Percentiles rank a stretch among this genome's conserved stretches.
These are phyloP conservation scores for Ceratobasidium sp. DNA, from an alignment of 1,284 basidiomycete genomes.

Conservation along the genomic window DNA sequence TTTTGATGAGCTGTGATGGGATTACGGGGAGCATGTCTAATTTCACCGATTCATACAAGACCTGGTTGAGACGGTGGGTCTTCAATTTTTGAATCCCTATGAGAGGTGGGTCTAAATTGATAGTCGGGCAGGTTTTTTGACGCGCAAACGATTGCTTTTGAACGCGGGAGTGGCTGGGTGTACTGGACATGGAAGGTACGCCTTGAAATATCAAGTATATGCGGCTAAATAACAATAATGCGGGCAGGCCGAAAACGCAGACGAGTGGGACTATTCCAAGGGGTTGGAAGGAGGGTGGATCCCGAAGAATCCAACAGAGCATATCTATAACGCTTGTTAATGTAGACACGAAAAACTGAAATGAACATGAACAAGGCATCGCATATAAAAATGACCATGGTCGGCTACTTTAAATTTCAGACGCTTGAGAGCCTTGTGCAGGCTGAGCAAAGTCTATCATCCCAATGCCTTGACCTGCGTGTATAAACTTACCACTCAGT, in stretches of 20 bases:
- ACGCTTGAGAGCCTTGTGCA: too few species aligned
- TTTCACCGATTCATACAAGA: conserved; percentile 44
- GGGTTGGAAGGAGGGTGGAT: conserved; percentile 41
- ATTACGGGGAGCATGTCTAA: conserved; percentile 44
- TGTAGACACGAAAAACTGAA: too few species aligned
- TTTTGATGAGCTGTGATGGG: conserved; percentile 37
- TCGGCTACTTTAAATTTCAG: too few species aligned
- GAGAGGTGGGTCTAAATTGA: background rate
- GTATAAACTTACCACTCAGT: too few species aligned
- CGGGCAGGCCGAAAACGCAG: conserved; percentile 26
- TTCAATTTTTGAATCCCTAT: background rate
- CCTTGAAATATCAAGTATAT: background rate
- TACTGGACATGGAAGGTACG: conserved; percentile 45
- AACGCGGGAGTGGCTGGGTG: conserved; percentile 42
- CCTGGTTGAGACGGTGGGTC: conserved; percentile 30
- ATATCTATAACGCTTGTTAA: conserved; percentile 33
- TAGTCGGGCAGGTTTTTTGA: background rate
- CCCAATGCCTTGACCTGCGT: background rate
- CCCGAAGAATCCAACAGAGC: conserved; percentile 31
- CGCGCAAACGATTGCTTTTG: conserved; percentile 41
- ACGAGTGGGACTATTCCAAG: conserved; percentile 42
- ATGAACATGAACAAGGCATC: too few species aligned
- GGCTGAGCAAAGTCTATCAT: conserved; percentile 4
- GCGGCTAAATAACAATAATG: conserved; percentile 8
- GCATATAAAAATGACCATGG: too few species aligned